A percentile compares a stretch with the other conserved stretches of the same genome.
Evolutionary conservation across 805 yeast species (phyloP).

Genomic region (Kluyveromyces wickerhamii): DNA sequence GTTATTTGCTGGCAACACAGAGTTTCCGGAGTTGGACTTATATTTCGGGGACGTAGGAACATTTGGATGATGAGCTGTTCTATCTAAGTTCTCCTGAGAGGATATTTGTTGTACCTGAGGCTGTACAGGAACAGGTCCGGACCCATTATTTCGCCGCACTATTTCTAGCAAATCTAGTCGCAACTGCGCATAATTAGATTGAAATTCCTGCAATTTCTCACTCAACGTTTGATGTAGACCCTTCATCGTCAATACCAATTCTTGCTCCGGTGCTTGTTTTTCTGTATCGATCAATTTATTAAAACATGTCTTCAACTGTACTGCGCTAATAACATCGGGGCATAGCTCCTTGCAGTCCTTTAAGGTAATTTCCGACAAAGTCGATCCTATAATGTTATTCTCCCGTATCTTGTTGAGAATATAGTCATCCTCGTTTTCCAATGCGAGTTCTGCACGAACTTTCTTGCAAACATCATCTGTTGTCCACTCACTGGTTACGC

Average conservation of each 20-base stretch:
- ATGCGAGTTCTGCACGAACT: slow-evolving; percentile 8
- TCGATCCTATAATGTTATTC: slow-evolving; percentile 42
- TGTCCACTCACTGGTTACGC: background rate
- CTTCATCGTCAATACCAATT: slow-evolving; percentile 22
- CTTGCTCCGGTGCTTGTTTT: slow-evolving; percentile 26
- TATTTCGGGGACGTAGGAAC: slow-evolving; percentile 7
- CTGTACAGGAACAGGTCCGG: slow-evolving; percentile 1
- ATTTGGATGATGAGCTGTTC: slow-evolving; percentile 8
- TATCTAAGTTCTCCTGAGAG: slow-evolving; percentile 17
- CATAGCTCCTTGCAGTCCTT: slow-evolving; percentile 73
- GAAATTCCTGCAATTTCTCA: slow-evolving; percentile 25
- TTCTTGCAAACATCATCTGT: slow-evolving; percentile 6
- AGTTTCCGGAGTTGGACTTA: slow-evolving; percentile 1
- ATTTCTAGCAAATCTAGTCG: slow-evolving; percentile 26
- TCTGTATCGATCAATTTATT: slow-evolving; percentile 35
- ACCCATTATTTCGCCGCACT: slow-evolving; percentile 15
- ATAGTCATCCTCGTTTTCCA: slow-evolving; percentile 9
- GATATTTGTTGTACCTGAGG: slow-evolving; percentile 9
- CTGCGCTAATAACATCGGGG: slow-evolving; percentile 42
- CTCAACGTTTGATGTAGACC: slow-evolving; percentile 21
- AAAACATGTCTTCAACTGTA: slow-evolving; percentile 52
- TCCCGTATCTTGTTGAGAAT: slow-evolving; percentile 10
- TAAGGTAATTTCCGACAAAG: slow-evolving; percentile 59
- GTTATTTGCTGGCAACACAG: slow-evolving; percentile 6
- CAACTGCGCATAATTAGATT: slow-evolving; percentile 23